Base-by-base conservation (phyloP, 2,329 filamentous ascomycete species). In the Talaromyces sp. region DNA sequence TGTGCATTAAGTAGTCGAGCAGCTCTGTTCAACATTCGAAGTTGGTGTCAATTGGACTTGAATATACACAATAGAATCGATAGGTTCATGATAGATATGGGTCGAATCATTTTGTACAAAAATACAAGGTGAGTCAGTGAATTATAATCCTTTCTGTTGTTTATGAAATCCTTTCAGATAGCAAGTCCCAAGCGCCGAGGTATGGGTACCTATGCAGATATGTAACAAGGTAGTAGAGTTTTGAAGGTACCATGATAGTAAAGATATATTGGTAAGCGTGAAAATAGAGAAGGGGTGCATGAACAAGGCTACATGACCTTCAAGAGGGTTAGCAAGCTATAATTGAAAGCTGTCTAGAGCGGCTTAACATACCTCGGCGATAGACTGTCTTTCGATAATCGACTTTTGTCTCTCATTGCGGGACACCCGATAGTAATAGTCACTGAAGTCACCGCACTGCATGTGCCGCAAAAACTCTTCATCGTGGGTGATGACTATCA, bases 401-500 rank as follows among this genome's bases (percentile, higher is more conserved):
- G 89, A 96, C 71, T 96, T 93, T 76, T 97, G 92, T 64, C 83
- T 85, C 63, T 88, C 85, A 68, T 96, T 89, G 47, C 94, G 82
- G 56, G 83, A 88, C 10, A 99, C 89, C 4, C 91, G 85, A 75
- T 89, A 97, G 71, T 97, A 99, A 60, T 87, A 86, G 73, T 97
- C 94, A 59, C 88, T 90, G 69, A 96, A 97, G 62, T 99, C 93
- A 20, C 86, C 87, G 71, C 91, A 96, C 62, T 91, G 87, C 94
- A 99, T 99, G 67, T 91, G 86, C 49, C 88, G 83, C 68, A 99
- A 70, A 66, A 99, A 99, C 67, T 96, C 91, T 76, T 97, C 95
- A 75, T 99, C 94, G 79, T 99, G 94, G 4, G 94, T 99, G 72
- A 99, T 99, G 67, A 99, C 90, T 68, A 99, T 94, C 51, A 99